These are phyloP conservation scores for Termitomyces sp. DNA, from an alignment of 768 basidiomycete genomes.

Conservation along the genomic window DNA sequence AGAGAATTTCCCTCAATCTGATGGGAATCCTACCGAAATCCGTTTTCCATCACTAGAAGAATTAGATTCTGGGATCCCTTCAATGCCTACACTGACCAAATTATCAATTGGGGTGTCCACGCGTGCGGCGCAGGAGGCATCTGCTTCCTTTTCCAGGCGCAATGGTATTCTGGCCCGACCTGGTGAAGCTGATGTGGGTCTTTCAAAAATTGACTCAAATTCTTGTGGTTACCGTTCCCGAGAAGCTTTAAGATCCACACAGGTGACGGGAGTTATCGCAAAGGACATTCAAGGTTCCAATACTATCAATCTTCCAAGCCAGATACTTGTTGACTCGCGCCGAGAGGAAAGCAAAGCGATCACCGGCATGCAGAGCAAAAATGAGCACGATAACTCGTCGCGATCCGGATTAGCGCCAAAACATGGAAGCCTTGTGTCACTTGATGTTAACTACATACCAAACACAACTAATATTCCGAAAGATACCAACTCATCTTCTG, in stretches of 20 bases:
- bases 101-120: background rate
- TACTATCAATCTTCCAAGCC: background rate
- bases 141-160: conserved; percentile 4
- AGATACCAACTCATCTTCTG: background rate
- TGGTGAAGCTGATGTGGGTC: conserved; percentile 1
- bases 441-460: conserved; percentile 23
- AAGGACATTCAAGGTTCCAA: conserved; percentile 25
- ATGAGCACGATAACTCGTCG: conserved; percentile 5
- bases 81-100: conserved; percentile 15
- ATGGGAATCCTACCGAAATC: conserved; percentile 52
- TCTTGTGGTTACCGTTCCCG: conserved; percentile 17
- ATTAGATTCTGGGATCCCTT: conserved; percentile 52
- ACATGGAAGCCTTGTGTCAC: conserved; percentile 40
- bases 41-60: conserved; percentile 88
- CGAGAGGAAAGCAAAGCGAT: conserved; percentile 1
- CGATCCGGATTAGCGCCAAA: conserved; percentile 45
- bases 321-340: background rate
- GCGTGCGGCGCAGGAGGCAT: conserved; percentile 9
- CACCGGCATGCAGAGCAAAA: background rate
- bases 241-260: conserved; percentile 48
- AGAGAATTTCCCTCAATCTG: conserved; percentile 26
- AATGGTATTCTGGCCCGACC: conserved; percentile 3
- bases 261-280: conserved; percentile 49
- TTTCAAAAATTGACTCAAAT: conserved; percentile 17
- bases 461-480: background rate